Evolutionary conservation across 1,284 basidiomycete species (phyloP), one percentile per base, ranked within the genome.

Genomic region (Neotropicomus parvogracilis): DNA sequence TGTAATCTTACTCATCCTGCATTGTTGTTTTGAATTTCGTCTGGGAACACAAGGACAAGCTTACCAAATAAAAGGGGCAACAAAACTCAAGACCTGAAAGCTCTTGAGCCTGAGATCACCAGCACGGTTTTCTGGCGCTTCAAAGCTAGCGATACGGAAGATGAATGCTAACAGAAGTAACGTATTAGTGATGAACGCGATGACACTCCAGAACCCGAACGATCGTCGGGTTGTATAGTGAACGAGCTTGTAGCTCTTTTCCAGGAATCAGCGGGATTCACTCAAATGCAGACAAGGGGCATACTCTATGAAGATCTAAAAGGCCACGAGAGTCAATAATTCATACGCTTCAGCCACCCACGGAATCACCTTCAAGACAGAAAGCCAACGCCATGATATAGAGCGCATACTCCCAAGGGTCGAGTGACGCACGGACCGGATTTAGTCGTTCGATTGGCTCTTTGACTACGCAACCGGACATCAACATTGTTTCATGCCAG

Each of bases 1-100:
- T 10, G 12, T 13, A 40, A 31, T 72, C 85, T 66, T 56, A 90
- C 87, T 91, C 79, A 91, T 90, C 90, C 85, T 88, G 45, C 11
- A 53, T 41, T 42, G 43, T 2, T 37, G 16, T 26, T 16, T 49
- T 28, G n/a, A 40, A 41, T 38, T 33, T 28, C 12, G 19, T 39
- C 39, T 19, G 2, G 14, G n/a, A 44, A 16, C 12, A 46, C 14
- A 34, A 24, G 19, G 44, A 38, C n/a, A 39, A 32, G 67, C 81
- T 53, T 55, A 88, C 87, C 91, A 95, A 41, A 94, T 86, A 34
- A 94, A 75, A 0, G 91, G 92, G 1, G 90, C 80, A 5, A 87
- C 91, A 63, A 87, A 91, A 70, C 89, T 90, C 28, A 95, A 69
- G 17, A 91, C 77, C 63, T 93, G 91, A 70, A 95, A 95, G 64